A percentile compares a stretch with the other conserved stretches of the same genome.
phyloP scores from a whole-genome alignment of 1,284 basidiomycete genomes.

The Boletus smithii region DNA sequence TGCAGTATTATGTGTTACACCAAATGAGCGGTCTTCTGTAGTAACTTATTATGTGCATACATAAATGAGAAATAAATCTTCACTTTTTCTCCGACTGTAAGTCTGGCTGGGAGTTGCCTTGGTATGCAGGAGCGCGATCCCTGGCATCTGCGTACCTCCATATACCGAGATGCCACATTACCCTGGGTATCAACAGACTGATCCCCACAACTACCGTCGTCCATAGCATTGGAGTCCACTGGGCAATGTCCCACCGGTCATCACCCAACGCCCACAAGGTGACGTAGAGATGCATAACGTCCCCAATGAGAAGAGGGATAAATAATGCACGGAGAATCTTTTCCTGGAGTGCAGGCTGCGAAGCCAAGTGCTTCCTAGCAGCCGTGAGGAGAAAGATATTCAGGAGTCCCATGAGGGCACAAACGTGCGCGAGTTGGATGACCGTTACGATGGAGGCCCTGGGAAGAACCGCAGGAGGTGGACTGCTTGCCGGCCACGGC shows the following conservation, averaged over 20 bases:
- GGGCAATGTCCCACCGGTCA: slow-evolving; percentile 52
- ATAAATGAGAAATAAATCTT: slow-evolving; percentile 30
- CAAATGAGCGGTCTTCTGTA: neutral
- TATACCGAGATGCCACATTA: slow-evolving; percentile 69
- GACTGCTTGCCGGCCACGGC: slow-evolving; percentile 53
- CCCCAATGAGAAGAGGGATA: slow-evolving; percentile 64
- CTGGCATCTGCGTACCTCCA: slow-evolving; percentile 66
- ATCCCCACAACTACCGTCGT: slow-evolving; percentile 61
- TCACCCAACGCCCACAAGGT: slow-evolving; percentile 74
- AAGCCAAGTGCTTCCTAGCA: slow-evolving; percentile 54
- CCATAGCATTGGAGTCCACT: slow-evolving; percentile 69
- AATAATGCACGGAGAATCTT: slow-evolving; percentile 62
- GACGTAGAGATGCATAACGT: slow-evolving; percentile 59
- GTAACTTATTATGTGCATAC: slow-evolving; percentile 5
- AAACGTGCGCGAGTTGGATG: slow-evolving; percentile 71
- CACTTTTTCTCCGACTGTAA: slow-evolving; percentile 16
- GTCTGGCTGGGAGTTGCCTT: neutral
- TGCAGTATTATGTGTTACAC: neutral
- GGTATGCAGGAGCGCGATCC: slow-evolving; percentile 36
- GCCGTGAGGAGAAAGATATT: slow-evolving; percentile 65
- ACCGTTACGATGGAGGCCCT: slow-evolving; percentile 62
- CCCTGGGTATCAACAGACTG: slow-evolving; percentile 60
- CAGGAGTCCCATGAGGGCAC: slow-evolving; percentile 65
- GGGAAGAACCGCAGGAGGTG: slow-evolving; percentile 51
- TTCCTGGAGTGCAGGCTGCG: slow-evolving; percentile 62